A percentile compares a stretch with the other conserved stretches of the same genome.
These are phyloP conservation scores for Teunomyces aglyptinius DNA, from an alignment of 805 yeast genomes.

Conservation along the genomic window DNA sequence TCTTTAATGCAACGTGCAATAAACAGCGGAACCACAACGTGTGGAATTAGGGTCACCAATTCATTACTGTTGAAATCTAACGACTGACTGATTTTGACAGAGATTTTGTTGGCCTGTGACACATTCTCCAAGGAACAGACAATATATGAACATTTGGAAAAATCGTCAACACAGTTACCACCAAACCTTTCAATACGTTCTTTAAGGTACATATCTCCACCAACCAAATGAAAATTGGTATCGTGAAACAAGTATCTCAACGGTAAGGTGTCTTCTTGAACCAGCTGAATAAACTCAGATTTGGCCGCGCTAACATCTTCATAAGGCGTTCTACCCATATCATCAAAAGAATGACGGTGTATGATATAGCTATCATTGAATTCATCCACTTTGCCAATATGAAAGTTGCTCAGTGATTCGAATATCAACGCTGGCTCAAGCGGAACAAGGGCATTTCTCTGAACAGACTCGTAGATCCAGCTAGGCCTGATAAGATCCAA, in stretches of 20 bases:
- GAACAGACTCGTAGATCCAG: conserved; percentile 73
- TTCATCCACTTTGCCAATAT: conserved; percentile 46
- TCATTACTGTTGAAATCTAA: conserved; percentile 12
- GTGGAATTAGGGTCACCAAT: conserved; percentile 24
- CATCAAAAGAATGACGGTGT: conserved; percentile 15
- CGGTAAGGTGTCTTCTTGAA: conserved; percentile 14
- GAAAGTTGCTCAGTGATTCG: conserved; percentile 28
- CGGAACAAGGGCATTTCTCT: conserved; percentile 37
- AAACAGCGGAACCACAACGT: conserved; percentile 33
- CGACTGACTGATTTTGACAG: conserved; percentile 11
- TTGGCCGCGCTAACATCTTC: conserved; percentile 9
- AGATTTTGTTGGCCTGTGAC: conserved; percentile 13
- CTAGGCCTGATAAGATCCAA: conserved; percentile 62
- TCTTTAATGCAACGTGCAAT: conserved; percentile 27
- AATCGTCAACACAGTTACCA: conserved; percentile 21
- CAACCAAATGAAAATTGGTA: conserved; percentile 31
- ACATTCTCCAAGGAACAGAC: conserved; percentile 20
- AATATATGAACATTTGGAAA: conserved; percentile 34
- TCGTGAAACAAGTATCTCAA: conserved; percentile 33
- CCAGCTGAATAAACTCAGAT: conserved; percentile 11
- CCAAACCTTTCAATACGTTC: conserved; percentile 48
- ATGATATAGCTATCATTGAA: conserved; percentile 62
- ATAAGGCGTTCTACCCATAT: conserved; percentile 7
- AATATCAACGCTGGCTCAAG: conserved; percentile 64
- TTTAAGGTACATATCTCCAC: conserved; percentile 8